Evolutionary conservation across 2,329 filamentous ascomycete genomes (phyloP).

Genomic region (Cytospora paraplurivora): DNA sequence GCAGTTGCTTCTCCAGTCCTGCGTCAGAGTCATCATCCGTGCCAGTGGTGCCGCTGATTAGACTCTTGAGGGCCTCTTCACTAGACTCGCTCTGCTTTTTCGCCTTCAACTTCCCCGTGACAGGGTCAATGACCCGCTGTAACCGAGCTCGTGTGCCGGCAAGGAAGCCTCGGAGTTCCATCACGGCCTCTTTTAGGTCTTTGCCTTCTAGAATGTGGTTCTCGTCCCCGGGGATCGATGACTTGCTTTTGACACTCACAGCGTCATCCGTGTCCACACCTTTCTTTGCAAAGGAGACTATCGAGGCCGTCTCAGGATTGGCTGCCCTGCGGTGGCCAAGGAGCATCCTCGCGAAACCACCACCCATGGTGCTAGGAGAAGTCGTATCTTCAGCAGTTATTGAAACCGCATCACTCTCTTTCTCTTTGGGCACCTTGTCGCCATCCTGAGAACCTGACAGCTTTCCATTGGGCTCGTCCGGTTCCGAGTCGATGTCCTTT

Average conservation of each 20-base stretch:
- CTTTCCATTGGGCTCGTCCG: constrained; percentile 36
- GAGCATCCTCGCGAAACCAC: constrained; percentile 58
- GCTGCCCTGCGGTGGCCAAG: constrained; percentile 49
- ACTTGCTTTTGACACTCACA: constrained; percentile 53
- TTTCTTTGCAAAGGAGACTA: constrained; percentile 56
- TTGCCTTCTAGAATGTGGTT: constrained; percentile 67
- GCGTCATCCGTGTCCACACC: constrained; percentile 58
- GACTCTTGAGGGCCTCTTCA: constrained; percentile 53
- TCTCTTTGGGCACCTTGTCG: constrained; percentile 35
- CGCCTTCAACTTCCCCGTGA: constrained; percentile 62
- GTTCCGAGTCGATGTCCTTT: constrained; percentile 39
- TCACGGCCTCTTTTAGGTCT: constrained; percentile 78
- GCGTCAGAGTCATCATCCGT: constrained; percentile 53
- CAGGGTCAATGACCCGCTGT: constrained; percentile 63
- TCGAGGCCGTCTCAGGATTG: constrained; percentile 57
- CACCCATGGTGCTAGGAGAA: constrained; percentile 40
- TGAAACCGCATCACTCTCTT: constrained; percentile 33
- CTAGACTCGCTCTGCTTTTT: constrained; percentile 46
- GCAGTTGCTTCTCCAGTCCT: constrained; percentile 70
- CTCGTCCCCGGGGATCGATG: constrained; percentile 45
- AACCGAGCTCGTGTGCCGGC: constrained; percentile 76
- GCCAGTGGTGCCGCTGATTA: constrained; percentile 50
- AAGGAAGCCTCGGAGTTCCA: constrained; percentile 83
- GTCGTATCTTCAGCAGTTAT: constrained; percentile 35
- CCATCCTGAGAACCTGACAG: constrained; percentile 32